Conservation (phyloP, 1,139 yeast genomes). For the Candida frijolesensis region DNA sequence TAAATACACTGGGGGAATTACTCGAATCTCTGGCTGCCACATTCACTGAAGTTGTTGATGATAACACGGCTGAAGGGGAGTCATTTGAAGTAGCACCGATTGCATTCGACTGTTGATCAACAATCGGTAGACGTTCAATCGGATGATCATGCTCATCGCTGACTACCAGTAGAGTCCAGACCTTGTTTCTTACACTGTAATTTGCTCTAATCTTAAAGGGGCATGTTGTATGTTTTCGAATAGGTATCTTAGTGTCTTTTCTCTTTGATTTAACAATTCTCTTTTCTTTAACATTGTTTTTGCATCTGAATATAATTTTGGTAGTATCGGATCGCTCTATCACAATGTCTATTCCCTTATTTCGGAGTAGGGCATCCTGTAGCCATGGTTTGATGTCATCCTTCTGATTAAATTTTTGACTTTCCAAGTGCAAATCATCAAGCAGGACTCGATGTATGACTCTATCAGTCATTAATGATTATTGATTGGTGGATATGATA, state of each 20-base stretch:
- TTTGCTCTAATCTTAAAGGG: conserved; percentile 75
- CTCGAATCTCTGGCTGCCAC: not conserved
- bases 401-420: conserved; percentile 20
- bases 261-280: conserved; percentile 19
- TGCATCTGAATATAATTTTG: conserved; percentile 72
- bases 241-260: conserved; percentile 10
- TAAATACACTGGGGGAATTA: not conserved
- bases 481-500: not conserved
- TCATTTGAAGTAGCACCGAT: not conserved
- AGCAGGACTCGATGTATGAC: conserved; percentile 12
- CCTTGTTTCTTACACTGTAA: conserved; percentile 53
- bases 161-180: conserved; percentile 64
- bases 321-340: conserved; percentile 71
- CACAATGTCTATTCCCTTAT: conserved; percentile 60
- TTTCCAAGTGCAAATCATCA: conserved; percentile 20
- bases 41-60: not conserved
- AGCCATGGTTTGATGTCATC: conserved; percentile 71
- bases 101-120: not conserved
- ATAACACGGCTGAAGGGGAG: not conserved
- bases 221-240: conserved; percentile 43
- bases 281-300: conserved; percentile 31
- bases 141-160: conserved; percentile 54
- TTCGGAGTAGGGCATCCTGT: conserved; percentile 43
- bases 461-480: conserved; percentile 9
- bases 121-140: conserved; percentile 11